phyloP scores from a whole-genome alignment of 345 rosid genomes.

The Moringa oleifera region DNA sequence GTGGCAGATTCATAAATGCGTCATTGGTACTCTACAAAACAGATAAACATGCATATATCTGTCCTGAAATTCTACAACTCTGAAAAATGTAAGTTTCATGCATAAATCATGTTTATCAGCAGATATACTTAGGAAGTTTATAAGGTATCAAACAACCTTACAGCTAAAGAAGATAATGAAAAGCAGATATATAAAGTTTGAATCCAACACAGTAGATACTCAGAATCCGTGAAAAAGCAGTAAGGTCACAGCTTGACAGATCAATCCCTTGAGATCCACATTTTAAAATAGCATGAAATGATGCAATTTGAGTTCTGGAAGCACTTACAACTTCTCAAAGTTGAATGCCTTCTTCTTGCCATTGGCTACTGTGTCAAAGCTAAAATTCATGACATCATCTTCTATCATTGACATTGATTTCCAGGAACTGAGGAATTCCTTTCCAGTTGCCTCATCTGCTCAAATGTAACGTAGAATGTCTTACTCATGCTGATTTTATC shows the following conservation, averaged over 20 bases:
- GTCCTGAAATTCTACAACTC: not conserved
- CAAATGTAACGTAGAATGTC: not conserved
- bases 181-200: not conserved
- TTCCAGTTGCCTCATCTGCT: constrained; percentile 74
- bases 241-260: not conserved
- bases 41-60: not conserved
- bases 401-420: constrained; percentile 47
- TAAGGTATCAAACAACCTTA: not conserved
- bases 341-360: constrained; percentile 58
- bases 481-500: constrained; percentile 11
- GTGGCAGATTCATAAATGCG: not conserved
- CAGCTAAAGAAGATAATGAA: constrained; percentile 7
- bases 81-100: not conserved
- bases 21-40: not conserved
- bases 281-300: constrained; percentile 1
- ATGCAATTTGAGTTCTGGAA: not conserved
- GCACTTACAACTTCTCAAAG: constrained; percentile 76
- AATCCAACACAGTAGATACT: not conserved
- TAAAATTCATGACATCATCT: constrained; percentile 68
- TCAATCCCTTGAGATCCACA: constrained; percentile 5
- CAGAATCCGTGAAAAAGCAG: not conserved
- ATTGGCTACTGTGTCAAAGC: constrained; percentile 43
- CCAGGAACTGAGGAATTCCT: constrained; percentile 72
- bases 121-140: not conserved
- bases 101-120: not conserved